Conservation (phyloP, 2,329 filamentous ascomycete genomes). For the Stagonosporopsis cucurbitacearum region DNA sequence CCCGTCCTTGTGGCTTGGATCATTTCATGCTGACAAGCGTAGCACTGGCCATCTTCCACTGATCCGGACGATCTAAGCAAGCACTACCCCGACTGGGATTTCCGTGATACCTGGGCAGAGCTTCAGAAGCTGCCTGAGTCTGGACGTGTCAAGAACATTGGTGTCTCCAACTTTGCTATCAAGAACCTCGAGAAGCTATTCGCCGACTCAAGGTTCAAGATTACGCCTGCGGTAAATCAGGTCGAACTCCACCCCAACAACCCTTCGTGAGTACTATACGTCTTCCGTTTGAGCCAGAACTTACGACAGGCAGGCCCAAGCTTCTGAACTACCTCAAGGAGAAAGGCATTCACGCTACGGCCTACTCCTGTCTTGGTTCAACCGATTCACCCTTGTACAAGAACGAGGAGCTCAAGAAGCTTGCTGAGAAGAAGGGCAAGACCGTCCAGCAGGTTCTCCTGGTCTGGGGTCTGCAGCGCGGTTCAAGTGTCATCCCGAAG, state of each 20-base stretch:
- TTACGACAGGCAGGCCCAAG: constrained; percentile 60
- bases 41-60: constrained; percentile 69
- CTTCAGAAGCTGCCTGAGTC: constrained; percentile 72
- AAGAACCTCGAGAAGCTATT: constrained; percentile 77
- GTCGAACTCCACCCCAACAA: constrained; percentile 82
- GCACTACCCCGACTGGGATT: constrained; percentile 79
- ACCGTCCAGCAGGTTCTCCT: constrained; percentile 78
- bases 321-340: constrained; percentile 73
- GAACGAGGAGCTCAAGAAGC: constrained; percentile 66
- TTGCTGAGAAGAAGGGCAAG: constrained; percentile 70
- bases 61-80: constrained; percentile 69
- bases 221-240: constrained; percentile 75
- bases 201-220: constrained; percentile 68
- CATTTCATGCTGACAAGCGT: constrained; percentile 5
- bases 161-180: constrained; percentile 86
- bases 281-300: neutral
- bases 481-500: constrained; percentile 86
- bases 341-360: constrained; percentile 77
- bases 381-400: constrained; percentile 74
- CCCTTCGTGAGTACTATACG: constrained; percentile 60
- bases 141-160: constrained; percentile 79
- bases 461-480: constrained; percentile 80
- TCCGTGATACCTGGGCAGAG: constrained; percentile 77
- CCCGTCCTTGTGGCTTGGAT: neutral
- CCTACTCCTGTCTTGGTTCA: constrained; percentile 76